These are phyloP conservation scores for Nemania serpens DNA, from an alignment of 2,329 filamentous ascomycete genomes.

Conservation along the genomic window DNA sequence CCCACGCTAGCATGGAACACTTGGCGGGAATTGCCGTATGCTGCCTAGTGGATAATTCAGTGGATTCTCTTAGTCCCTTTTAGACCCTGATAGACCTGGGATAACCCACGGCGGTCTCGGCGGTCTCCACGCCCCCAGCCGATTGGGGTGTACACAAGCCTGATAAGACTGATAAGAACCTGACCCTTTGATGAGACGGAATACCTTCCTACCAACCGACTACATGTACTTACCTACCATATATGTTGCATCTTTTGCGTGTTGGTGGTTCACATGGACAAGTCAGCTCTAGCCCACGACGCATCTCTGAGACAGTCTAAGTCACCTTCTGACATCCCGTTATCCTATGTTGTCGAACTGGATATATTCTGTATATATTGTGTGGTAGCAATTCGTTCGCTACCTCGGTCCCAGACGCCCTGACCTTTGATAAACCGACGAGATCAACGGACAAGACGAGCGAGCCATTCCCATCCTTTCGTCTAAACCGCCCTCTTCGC, in stretches of 20 bases:
- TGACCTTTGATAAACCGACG: constrained; percentile 11
- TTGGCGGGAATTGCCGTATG: too few species aligned
- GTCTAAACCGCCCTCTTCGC: background rate
- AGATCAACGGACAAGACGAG: constrained; percentile 1
- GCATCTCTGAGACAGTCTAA: constrained; percentile 28
- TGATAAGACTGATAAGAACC: constrained; percentile 24
- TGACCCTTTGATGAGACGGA: background rate
- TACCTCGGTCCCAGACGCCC: background rate
- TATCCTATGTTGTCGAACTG: background rate
- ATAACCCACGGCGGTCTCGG: background rate
- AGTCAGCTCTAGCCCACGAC: constrained; percentile 31
- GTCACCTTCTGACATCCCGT: constrained; percentile 9
- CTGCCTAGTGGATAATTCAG: background rate
- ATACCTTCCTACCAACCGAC: too few species aligned
- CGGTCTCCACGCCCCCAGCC: constrained; percentile 13
- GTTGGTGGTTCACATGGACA: constrained; percentile 38
- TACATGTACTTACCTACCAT: too few species aligned
- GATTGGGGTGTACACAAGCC: background rate
- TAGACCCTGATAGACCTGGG: too few species aligned
- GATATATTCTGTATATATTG: background rate
- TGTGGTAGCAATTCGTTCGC: constrained; percentile 19
- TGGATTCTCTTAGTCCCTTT: too few species aligned
- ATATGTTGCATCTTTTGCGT: background rate
- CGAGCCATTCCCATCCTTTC: constrained; percentile 5
- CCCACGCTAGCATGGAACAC: background rate